These are phyloP conservation scores for Boletellus emodensis DNA, from an alignment of 768 basidiomycete species.

Conservation along the genomic window DNA sequence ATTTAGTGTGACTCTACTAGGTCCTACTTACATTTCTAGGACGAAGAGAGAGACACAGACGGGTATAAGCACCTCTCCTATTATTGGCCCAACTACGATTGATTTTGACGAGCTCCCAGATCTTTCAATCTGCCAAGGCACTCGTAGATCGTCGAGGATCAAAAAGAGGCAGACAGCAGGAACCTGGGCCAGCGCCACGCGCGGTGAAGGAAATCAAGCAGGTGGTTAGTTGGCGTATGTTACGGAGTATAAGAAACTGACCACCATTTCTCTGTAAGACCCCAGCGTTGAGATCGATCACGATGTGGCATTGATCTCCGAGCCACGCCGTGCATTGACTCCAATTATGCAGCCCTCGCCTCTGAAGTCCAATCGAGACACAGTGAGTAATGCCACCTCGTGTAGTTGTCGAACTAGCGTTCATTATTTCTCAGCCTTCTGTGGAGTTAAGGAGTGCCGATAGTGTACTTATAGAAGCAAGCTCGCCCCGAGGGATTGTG, in stretches of 20 bases:
- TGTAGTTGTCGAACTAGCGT: neutral
- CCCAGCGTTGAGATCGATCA: neutral
- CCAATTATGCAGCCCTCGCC: neutral
- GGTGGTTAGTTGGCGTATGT: neutral
- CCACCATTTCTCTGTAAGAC: neutral
- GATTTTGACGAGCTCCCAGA: constrained; percentile 35
- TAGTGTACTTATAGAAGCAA: neutral
- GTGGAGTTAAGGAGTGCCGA: neutral
- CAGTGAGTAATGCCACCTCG: constrained; percentile 8
- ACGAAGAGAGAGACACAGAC: constrained; percentile 34
- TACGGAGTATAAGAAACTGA: neutral
- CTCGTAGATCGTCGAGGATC: constrained; percentile 17
- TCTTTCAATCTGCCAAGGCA: constrained; percentile 1
- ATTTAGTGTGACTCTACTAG: neutral
- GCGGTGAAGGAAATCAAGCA: constrained; percentile 15
- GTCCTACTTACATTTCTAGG: constrained; percentile 3
- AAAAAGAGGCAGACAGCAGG: constrained; percentile 10
- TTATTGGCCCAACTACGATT: constrained; percentile 7
- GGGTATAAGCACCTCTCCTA: constrained; percentile 32
- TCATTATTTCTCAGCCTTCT: constrained; percentile 1
- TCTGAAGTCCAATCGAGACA: neutral
- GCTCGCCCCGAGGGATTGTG: neutral
- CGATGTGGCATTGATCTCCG: neutral
- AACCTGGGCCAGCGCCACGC: constrained; percentile 26
- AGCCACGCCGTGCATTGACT: neutral